Evolutionary conservation across 2,329 filamentous ascomycete species (phyloP).

Genomic region (Cercospora canescens): DNA sequence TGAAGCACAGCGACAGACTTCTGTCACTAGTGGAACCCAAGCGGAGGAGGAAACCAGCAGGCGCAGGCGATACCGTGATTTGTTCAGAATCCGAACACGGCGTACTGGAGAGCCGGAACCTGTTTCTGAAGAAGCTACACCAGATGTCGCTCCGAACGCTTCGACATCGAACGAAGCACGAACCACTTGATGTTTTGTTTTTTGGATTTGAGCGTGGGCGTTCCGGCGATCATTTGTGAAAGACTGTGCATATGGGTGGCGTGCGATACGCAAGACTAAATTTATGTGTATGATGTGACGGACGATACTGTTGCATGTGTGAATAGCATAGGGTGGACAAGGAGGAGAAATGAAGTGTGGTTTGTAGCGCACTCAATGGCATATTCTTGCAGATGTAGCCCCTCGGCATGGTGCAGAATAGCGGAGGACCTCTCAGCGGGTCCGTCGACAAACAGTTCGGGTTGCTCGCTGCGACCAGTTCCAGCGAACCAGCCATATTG

Average conservation of each 20-base stretch:
- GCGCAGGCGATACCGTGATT: constrained; percentile 26
- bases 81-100: constrained; percentile 34
- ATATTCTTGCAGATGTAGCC: not conserved
- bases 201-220: not conserved
- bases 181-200: not conserved
- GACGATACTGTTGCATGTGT: not conserved
- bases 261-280: not conserved
- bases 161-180: constrained; percentile 1
- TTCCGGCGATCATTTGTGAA: not conserved
- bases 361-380: not conserved
- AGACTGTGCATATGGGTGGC: constrained; percentile 2
- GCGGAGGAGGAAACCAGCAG: constrained; percentile 26
- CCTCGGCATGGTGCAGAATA: too few species aligned
- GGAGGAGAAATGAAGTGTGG: not conserved
- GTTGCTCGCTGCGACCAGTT: not conserved
- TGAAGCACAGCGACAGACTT: constrained; percentile 6
- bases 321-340: not conserved
- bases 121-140: constrained; percentile 1
- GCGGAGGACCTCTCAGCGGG: not conserved
- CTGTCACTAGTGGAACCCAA: constrained; percentile 5
- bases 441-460: not conserved
- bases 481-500: too few species aligned
- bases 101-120: constrained; percentile 34
- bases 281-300: constrained; percentile 2
- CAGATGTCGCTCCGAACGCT: not conserved